A percentile compares a stretch with the other conserved stretches of the same genome.
Conservation (phyloP, 345 rosid species). For the Lepidium didymum region DNA sequence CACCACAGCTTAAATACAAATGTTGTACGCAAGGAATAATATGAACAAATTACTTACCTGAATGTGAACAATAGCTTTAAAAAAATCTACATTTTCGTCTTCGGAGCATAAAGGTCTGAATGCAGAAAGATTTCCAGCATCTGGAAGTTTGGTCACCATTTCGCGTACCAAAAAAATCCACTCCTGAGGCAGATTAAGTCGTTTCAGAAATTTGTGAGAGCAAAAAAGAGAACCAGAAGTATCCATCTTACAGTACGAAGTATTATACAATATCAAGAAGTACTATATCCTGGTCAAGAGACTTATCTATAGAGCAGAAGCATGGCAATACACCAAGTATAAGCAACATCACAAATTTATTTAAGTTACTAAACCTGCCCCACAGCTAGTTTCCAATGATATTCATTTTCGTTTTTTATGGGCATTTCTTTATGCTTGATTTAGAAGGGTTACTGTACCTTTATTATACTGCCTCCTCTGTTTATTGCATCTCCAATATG, state of each 20-base stretch:
- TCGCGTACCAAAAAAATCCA: conserved; percentile 79
- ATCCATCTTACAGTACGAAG: not conserved
- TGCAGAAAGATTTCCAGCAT: conserved; percentile 45
- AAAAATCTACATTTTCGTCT: conserved; percentile 83
- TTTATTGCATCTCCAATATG: conserved; percentile 62
- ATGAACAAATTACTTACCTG: conserved; percentile 43
- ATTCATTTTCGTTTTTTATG: not conserved
- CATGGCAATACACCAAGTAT: not conserved
- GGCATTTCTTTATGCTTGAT: not conserved
- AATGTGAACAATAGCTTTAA: conserved; percentile 62
- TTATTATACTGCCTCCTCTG: conserved; percentile 45
- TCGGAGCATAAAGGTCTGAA: conserved; percentile 66
- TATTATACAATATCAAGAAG: not conserved
- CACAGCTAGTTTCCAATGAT: not conserved
- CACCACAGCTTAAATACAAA: not conserved
- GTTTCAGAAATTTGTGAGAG: not conserved
- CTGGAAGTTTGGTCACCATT: conserved; percentile 77
- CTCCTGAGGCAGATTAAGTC: conserved; percentile 43
- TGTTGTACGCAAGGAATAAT: not conserved
- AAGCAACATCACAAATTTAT: not conserved
- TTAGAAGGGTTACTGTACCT: conserved; percentile 41
- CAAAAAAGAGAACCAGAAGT: not conserved
- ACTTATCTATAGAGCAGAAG: not conserved
- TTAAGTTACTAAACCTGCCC: not conserved
- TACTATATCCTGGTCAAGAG: not conserved